phyloP scores from a whole-genome alignment of 2,329 filamentous ascomycete genomes.

The Curvularia eragrostidis region DNA sequence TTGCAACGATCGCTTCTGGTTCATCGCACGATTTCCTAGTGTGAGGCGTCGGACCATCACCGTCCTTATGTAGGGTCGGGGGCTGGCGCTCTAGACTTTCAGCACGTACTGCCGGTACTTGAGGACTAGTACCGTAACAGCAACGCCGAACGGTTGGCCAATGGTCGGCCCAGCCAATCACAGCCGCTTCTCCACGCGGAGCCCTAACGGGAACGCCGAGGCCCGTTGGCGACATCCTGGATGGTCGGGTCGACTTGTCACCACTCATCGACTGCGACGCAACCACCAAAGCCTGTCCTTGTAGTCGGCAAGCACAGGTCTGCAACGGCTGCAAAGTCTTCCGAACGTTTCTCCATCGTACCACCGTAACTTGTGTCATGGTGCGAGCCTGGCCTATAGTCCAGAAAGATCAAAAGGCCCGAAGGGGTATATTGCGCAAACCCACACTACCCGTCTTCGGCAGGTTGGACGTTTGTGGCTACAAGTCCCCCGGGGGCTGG shows the following conservation, averaged over 20 bases:
- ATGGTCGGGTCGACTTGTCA: background rate
- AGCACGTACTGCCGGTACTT: background rate
- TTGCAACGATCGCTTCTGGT: background rate
- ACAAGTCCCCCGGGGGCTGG: background rate
- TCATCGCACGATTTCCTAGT: background rate
- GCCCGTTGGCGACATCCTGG: background rate
- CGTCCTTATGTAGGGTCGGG: background rate
- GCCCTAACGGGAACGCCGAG: background rate
- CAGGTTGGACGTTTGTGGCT: slow-evolving; percentile 5
- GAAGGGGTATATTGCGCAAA: slow-evolving; percentile 8
- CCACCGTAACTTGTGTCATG: background rate
- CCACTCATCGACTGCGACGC: background rate
- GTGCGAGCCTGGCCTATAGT: background rate
- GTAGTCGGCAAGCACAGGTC: background rate
- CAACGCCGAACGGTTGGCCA: background rate
- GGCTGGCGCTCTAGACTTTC: background rate
- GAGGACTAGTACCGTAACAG: too few species aligned
- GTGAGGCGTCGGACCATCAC: background rate
- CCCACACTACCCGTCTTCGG: slow-evolving; percentile 8
- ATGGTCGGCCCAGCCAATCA: background rate
- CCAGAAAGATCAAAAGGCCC: background rate
- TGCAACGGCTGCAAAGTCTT: background rate
- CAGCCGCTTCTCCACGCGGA: background rate
- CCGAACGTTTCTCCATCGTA: background rate
- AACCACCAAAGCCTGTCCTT: background rate